Base-by-base conservation (phyloP, 352 stramenopile species). In the Hyaloperonospora arabidopsidis region DNA sequence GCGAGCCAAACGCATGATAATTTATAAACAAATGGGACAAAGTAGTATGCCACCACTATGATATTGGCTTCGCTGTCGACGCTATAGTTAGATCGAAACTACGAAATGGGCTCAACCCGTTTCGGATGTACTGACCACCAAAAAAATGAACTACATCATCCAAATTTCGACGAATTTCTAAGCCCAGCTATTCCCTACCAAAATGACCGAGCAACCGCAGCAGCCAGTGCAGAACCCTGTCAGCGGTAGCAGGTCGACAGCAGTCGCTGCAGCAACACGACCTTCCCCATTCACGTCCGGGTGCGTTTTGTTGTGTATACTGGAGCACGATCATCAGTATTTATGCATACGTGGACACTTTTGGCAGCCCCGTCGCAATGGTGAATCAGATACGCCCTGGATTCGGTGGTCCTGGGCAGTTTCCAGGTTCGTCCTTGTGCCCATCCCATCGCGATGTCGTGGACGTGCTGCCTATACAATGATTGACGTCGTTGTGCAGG, bases 331-430 rank as follows among this genome's bases (percentile, higher is more conserved):
- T 23, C 35, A 28, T 11, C 7, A 23, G 36, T 45, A 11, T 54
- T 36, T 36, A 58, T 39, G 55, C 43, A 32, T 18, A 15, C 3
- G 15, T 36, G 32, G 13, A 14, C 32, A 23, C 7, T 40, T 49
- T 46, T 22, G 29, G 25, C 50, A 76, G 68, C 15, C 68, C 68
- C 6, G 68, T 76, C 21, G 68, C 68, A 2, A 73, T 63, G 52
- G 54, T 76, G 41, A 76, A 69, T 67, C 64, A 73, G 34, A 41
- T 68, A 48, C 68, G 61, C 3, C 67, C 64, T 8, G 54, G 63
- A 17, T 59, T 70, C 32, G 50, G 45, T 13, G 21, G 41, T 12
- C 49, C 49, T 10, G 58, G 61, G 5, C 57, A 61, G 18, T 68
- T 71, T 58, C 61, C 54, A 54, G 65, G 68, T 61, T 13, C 11